Percentiles rank a stretch among this genome's conserved stretches.
Conservation (phyloP, 2,329 filamentous ascomycete genomes). For the Xylaria sp. region DNA sequence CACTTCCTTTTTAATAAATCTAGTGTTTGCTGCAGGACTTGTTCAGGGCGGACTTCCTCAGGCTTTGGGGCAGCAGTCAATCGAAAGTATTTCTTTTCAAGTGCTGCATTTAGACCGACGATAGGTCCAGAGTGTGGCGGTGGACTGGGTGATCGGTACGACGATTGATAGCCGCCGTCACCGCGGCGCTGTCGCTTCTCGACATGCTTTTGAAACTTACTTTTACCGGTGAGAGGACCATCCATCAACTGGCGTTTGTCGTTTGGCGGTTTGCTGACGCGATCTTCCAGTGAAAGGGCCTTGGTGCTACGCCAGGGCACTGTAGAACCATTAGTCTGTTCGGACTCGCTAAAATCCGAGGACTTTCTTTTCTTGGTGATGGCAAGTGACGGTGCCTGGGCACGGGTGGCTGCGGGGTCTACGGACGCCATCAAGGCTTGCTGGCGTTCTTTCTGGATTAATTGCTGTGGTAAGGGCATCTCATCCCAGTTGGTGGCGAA, state of each 20-base stretch:
- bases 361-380: slow-evolving; percentile 84
- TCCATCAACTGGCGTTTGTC: slow-evolving; percentile 59
- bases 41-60: slow-evolving; percentile 85
- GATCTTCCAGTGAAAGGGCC: slow-evolving; percentile 73
- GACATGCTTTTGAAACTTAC: slow-evolving; percentile 89
- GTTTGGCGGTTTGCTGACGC: slow-evolving; percentile 71
- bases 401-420: slow-evolving; percentile 30
- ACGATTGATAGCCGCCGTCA: slow-evolving; percentile 71
- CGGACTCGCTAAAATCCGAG: slow-evolving; percentile 65
- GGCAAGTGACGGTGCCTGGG: slow-evolving; percentile 33
- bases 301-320: slow-evolving; percentile 81
- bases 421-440: slow-evolving; percentile 54
- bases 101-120: slow-evolving; percentile 80
- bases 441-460: slow-evolving; percentile 78
- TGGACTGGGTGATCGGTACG: slow-evolving; percentile 66
- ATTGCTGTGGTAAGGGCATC: slow-evolving; percentile 84
- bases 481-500: slow-evolving; percentile 82
- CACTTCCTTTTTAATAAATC: slow-evolving; percentile 94
- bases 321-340: slow-evolving; percentile 62
- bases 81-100: slow-evolving; percentile 96
- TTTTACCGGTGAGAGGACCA: slow-evolving; percentile 62
- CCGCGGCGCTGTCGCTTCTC: slow-evolving; percentile 93
- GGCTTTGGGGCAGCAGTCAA: slow-evolving; percentile 90
- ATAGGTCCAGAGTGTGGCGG: slow-evolving; percentile 74
- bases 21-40: slow-evolving; percentile 82